Evolutionary conservation across 108 stramenopile species (phyloP).

Genomic region (Cyclotella atomus): DNA sequence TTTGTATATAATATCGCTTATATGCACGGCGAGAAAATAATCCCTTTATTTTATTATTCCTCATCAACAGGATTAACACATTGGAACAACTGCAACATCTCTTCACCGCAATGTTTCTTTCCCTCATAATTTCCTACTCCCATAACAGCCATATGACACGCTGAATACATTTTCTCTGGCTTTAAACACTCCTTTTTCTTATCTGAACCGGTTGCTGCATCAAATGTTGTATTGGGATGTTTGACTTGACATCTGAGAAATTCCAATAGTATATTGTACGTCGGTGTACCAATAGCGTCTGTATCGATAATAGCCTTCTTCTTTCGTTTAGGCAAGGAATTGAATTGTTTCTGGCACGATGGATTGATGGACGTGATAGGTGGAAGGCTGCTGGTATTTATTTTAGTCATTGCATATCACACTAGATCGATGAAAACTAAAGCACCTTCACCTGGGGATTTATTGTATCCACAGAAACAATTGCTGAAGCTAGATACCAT

Average conservation of each 20-base stretch:
- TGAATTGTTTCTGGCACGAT: slow-evolving; percentile 14
- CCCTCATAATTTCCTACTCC: slow-evolving; percentile 47
- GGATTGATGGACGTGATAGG: slow-evolving; percentile 6
- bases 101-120: slow-evolving; percentile 41
- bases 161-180: slow-evolving; percentile 32
- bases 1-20: neutral
- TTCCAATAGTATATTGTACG: slow-evolving; percentile 33
- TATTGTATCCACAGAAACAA: no score
- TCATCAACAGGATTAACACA: slow-evolving; percentile 8
- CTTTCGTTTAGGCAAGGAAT: slow-evolving; percentile 15
- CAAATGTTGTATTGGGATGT: slow-evolving; percentile 19
- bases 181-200: slow-evolving; percentile 17
- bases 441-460: no score
- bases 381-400: neutral
- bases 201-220: neutral
- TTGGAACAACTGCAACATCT: slow-evolving; percentile 27
- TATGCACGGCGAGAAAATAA: neutral
- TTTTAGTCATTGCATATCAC: neutral
- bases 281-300: slow-evolving; percentile 27
- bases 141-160: slow-evolving; percentile 45
- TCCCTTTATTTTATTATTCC: neutral
- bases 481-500: no score
- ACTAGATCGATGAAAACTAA: neutral
- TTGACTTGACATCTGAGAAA: slow-evolving; percentile 36
- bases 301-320: slow-evolving; percentile 35